Conservation (phyloP, 805 yeast genomes). For the Clavispora fructus region DNA sequence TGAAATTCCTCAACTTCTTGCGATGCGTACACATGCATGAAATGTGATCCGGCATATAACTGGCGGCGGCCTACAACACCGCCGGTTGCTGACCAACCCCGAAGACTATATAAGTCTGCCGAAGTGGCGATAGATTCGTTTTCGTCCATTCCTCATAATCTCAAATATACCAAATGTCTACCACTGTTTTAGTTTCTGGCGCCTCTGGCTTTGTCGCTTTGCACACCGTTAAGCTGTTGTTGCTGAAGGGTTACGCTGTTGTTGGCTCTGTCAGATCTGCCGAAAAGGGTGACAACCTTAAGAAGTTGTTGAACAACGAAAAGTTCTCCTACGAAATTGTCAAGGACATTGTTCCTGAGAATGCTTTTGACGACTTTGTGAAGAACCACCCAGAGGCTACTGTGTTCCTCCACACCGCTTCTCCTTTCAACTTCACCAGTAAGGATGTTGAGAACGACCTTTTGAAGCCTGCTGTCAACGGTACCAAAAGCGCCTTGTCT, state of each 20-base stretch:
- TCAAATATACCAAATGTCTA: background rate
- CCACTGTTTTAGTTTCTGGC: slow-evolving; percentile 3
- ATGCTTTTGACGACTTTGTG: slow-evolving; percentile 1
- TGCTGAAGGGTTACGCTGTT: slow-evolving; percentile 1
- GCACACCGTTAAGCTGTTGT: slow-evolving; percentile 2
- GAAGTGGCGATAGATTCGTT: too few relatives aligned
- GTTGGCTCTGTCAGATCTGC: slow-evolving; percentile 2
- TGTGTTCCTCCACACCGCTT: slow-evolving; percentile 3
- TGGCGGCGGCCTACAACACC: too few relatives aligned
- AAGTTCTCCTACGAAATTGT: slow-evolving; percentile 1
- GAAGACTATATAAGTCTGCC: too few relatives aligned
- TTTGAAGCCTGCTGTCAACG: slow-evolving; percentile 2
- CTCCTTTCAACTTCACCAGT: background rate
- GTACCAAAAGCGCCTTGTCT: slow-evolving; percentile 1
- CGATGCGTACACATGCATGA: too few relatives aligned
- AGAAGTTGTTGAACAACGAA: background rate
- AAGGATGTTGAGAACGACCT: background rate
- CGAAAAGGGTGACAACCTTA: slow-evolving; percentile 1
- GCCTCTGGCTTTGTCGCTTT: slow-evolving; percentile 3
- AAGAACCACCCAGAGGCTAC: slow-evolving; percentile 2
- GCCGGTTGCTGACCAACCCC: too few relatives aligned
- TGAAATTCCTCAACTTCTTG: too few relatives aligned
- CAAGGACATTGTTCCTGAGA: background rate
- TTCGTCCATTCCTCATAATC: too few relatives aligned
- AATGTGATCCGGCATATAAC: too few relatives aligned